These are phyloP conservation scores for Pseudogymnoascus sp. DNA, from an alignment of 2,329 filamentous ascomycete species.

Conservation along the genomic window DNA sequence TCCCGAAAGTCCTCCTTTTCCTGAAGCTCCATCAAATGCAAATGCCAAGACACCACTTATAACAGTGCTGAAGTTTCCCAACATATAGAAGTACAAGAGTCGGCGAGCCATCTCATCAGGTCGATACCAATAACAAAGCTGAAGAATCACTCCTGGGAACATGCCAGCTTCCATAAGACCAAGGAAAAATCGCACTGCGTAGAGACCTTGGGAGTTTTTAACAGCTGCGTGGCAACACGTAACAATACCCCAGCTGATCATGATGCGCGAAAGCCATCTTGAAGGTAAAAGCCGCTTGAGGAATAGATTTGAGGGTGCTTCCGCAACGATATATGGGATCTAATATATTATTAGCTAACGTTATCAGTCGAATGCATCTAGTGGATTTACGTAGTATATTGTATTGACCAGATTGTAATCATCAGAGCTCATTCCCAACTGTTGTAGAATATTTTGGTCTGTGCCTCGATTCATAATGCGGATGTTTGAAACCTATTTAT, in stretches of 20 bases:
- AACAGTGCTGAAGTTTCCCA: conserved; percentile 35
- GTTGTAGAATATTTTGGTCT: too few species aligned
- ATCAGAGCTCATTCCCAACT: conserved; percentile 15
- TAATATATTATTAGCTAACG: conserved; percentile 19
- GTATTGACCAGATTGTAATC: conserved; percentile 31
- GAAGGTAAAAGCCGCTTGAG: conserved; percentile 31
- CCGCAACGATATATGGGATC: conserved; percentile 31
- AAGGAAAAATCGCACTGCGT: conserved; percentile 10
- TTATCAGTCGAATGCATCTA: neutral
- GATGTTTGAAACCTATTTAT: too few species aligned
- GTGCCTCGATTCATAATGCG: too few species aligned
- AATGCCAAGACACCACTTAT: conserved; percentile 38
- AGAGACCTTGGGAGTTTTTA: conserved; percentile 6
- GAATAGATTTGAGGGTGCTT: conserved; percentile 32
- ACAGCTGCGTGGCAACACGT: conserved; percentile 9
- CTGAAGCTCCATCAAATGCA: conserved; percentile 34
- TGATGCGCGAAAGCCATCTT: conserved; percentile 31
- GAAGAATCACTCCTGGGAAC: conserved; percentile 37
- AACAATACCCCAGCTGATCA: conserved; percentile 18
- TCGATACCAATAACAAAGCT: conserved; percentile 42
- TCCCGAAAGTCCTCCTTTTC: conserved; percentile 29
- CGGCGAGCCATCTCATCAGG: conserved; percentile 40
- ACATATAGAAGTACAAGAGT: conserved; percentile 38
- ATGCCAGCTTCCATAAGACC: conserved; percentile 31
- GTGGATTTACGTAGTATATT: conserved; percentile 29